These are phyloP conservation scores for Paramecium biaurelia DNA, from an alignment of 73 alveolate genomes.

Conservation along the genomic window DNA sequence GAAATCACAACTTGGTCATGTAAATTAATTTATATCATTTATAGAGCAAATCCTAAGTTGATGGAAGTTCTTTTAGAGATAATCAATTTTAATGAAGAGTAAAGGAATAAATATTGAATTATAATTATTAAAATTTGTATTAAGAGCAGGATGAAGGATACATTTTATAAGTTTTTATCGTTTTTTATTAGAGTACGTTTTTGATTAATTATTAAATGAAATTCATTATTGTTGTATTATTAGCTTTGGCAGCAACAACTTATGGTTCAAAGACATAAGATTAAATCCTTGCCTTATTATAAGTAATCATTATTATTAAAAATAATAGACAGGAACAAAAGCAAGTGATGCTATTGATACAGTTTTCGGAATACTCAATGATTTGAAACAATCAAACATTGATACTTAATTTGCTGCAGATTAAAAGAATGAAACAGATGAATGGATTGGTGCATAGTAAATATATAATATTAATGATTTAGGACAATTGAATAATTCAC, in stretches of 20 bases:
- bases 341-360: constrained; percentile 57
- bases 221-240: constrained; percentile 16
- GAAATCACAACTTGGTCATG: constrained; percentile 65
- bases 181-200: constrained; percentile 3
- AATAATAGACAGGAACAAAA: constrained; percentile 36
- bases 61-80: constrained; percentile 51
- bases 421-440: constrained; percentile 50
- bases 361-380: constrained; percentile 18
- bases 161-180: constrained; percentile 28
- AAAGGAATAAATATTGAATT: not conserved
- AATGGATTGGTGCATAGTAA: constrained; percentile 38
- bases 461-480: not conserved
- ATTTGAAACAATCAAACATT: constrained; percentile 24
- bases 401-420: constrained; percentile 54
- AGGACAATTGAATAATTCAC: constrained; percentile 49
- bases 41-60: constrained; percentile 30
- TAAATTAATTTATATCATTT: not conserved
- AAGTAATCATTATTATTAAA: not conserved
- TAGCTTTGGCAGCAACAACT: constrained; percentile 43
- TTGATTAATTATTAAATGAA: constrained; percentile 19
- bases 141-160: not conserved
- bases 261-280: constrained; percentile 21
- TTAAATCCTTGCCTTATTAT: constrained; percentile 40
- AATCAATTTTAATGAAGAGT: constrained; percentile 7
- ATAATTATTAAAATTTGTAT: not conserved